Conservation (phyloP, 192 early-diverging fungal species). For the Coemansia sp. region DNA sequence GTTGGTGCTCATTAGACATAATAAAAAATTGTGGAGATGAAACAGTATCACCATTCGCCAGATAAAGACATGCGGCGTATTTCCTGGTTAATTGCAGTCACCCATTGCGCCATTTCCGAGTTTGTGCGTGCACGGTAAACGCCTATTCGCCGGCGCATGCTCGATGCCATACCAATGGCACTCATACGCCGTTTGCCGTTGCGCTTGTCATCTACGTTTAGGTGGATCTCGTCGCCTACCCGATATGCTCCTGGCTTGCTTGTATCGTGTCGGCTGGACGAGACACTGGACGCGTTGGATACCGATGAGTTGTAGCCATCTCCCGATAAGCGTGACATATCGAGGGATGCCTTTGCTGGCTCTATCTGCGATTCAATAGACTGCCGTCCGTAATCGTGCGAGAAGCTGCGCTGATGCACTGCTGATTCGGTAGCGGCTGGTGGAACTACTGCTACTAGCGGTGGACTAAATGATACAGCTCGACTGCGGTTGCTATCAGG, state of each 20-base stretch:
- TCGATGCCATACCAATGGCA: constrained; percentile 24
- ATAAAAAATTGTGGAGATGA: background rate
- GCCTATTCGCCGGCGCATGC: constrained; percentile 34
- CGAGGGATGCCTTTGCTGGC: constrained; percentile 11
- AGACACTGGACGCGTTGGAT: constrained; percentile 22
- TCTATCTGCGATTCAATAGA: background rate
- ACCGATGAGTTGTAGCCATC: constrained; percentile 32
- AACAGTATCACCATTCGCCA: constrained; percentile 31
- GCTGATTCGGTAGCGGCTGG: background rate
- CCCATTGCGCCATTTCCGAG: constrained; percentile 56
- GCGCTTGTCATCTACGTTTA: constrained; percentile 24
- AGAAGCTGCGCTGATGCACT: constrained; percentile 17
- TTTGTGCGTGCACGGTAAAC: constrained; percentile 50
- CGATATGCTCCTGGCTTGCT: constrained; percentile 35
- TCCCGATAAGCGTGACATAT: constrained; percentile 8
- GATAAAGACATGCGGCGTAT: constrained; percentile 46
- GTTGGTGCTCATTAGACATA: constrained; percentile 1
- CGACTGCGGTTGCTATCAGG: constrained; percentile 3
- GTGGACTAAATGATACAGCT: constrained; percentile 10
- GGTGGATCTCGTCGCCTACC: constrained; percentile 21
- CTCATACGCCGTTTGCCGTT: constrained; percentile 16
- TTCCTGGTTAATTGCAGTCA: constrained; percentile 53
- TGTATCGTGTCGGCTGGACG: constrained; percentile 8
- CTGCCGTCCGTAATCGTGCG: constrained; percentile 2
- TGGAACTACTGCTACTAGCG: background rate